These are phyloP conservation scores for Xylaria cubensis DNA, from an alignment of 495 filamentous ascomycete genomes.

Conservation along the genomic window DNA sequence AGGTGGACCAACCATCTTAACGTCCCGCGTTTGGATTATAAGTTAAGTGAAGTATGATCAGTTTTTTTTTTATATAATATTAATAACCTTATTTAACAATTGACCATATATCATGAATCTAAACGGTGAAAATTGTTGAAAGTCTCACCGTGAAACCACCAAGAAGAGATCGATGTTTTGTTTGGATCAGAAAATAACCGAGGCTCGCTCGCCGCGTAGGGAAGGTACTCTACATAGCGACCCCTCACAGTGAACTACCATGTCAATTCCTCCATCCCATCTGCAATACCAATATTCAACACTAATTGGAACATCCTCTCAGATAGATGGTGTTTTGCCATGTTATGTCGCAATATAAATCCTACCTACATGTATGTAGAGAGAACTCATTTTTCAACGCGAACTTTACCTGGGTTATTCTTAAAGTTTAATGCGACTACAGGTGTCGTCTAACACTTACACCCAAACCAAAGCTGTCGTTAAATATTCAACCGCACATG, in stretches of 20 bases:
- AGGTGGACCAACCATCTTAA: conserved; percentile 55
- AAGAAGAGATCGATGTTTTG: background rate
- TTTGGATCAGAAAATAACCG: conserved; percentile 3
- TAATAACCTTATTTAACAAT: background rate
- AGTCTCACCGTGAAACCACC: background rate
- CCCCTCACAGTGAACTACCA: background rate
- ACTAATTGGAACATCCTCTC: background rate
- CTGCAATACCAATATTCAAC: background rate
- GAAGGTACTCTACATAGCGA: background rate
- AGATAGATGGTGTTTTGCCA: background rate
- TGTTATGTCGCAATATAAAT: background rate
- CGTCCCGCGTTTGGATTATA: background rate
- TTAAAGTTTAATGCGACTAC: no score
- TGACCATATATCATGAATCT: background rate
- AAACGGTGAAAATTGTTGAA: background rate
- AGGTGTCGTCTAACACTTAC: no score
- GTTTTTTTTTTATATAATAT: background rate
- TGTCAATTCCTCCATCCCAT: background rate
- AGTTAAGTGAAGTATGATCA: background rate
- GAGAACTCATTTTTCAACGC: no score
- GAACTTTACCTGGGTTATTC: no score
- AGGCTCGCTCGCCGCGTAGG: conserved; percentile 10
- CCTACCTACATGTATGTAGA: no score
- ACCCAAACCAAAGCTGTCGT: no score
- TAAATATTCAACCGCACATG: no score